Conservation (phyloP, 352 stramenopile species). For the Pythium oligandrum region DNA sequence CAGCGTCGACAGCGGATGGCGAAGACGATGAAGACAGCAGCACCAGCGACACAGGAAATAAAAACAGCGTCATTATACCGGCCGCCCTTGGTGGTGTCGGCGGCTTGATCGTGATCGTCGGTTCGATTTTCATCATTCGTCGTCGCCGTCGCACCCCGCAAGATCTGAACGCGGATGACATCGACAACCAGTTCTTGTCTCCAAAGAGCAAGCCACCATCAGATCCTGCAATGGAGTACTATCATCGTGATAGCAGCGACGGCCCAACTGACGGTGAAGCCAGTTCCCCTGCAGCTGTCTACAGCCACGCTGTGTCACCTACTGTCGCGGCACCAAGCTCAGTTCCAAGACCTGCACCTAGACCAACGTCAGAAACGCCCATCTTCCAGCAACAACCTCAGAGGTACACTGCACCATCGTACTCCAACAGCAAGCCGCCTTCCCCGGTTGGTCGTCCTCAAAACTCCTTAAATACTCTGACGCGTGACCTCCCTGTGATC, state of each 20-base stretch:
- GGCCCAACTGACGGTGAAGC: constrained; percentile 10
- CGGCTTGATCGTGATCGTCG: constrained; percentile 60
- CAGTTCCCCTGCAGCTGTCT: constrained; percentile 13
- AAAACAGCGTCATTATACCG: constrained; percentile 30
- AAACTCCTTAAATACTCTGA: constrained; percentile 20
- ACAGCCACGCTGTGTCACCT: constrained; percentile 12
- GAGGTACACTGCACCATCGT: constrained; percentile 9
- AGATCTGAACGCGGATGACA: constrained; percentile 27
- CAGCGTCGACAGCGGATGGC: constrained; percentile 42
- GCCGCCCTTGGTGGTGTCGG: constrained; percentile 31
- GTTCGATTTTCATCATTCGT: constrained; percentile 58
- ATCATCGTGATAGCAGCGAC: neutral
- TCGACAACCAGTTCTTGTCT: constrained; percentile 58
- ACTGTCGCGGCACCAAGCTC: neutral
- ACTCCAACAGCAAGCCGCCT: constrained; percentile 19
- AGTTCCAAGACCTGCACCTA: neutral
- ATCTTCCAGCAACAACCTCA: neutral
- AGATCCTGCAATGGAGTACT: too few relatives aligned
- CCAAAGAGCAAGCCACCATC: constrained; percentile 34
- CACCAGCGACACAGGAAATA: constrained; percentile 2
- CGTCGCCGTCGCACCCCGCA: constrained; percentile 37
- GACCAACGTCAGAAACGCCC: neutral
- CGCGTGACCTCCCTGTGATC: constrained; percentile 31
- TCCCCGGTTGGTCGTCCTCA: neutral
- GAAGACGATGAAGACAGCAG: constrained; percentile 18